A percentile compares a stretch with the other conserved stretches of the same genome.
Evolutionary conservation across 2,329 filamentous ascomycete genomes (phyloP).

Genomic region (Pestalotiopsis sp.): DNA sequence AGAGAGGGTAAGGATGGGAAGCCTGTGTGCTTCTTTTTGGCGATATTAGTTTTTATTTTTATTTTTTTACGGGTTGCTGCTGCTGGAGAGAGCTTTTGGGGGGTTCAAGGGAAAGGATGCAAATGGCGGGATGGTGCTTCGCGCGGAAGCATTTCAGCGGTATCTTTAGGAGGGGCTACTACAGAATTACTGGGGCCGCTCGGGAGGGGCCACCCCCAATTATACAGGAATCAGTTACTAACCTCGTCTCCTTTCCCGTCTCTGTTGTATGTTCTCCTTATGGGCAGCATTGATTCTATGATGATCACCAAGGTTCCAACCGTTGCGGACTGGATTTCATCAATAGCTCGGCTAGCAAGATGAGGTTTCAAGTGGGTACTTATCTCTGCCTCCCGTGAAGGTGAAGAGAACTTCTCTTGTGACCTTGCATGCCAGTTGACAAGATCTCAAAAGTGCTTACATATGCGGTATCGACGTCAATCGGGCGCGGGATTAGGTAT

Average conservation of each 20-base stretch:
- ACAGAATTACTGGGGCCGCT: constrained; percentile 4
- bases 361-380: constrained; percentile 5
- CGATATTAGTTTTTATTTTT: neutral
- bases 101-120: constrained; percentile 6
- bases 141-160: neutral
- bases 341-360: neutral
- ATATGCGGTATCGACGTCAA: neutral
- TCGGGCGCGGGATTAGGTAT: too few species aligned
- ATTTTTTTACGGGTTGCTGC: neutral
- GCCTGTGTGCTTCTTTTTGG: neutral
- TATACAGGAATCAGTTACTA: neutral
- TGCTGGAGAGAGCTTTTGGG: neutral
- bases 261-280: neutral
- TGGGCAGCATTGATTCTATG: neutral
- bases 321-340: neutral
- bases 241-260: neutral
- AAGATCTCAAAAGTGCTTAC: neutral
- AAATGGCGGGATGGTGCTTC: constrained; percentile 9
- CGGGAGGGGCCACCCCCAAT: neutral
- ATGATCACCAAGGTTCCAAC: constrained; percentile 2
- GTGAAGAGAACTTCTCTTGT: neutral
- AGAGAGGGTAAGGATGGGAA: neutral
- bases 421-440: neutral
- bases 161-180: constrained; percentile 11
- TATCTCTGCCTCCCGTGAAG: neutral